phyloP scores from a whole-genome alignment of 176 grass and related monocot genomes.

The Juncus inflexus region DNA sequence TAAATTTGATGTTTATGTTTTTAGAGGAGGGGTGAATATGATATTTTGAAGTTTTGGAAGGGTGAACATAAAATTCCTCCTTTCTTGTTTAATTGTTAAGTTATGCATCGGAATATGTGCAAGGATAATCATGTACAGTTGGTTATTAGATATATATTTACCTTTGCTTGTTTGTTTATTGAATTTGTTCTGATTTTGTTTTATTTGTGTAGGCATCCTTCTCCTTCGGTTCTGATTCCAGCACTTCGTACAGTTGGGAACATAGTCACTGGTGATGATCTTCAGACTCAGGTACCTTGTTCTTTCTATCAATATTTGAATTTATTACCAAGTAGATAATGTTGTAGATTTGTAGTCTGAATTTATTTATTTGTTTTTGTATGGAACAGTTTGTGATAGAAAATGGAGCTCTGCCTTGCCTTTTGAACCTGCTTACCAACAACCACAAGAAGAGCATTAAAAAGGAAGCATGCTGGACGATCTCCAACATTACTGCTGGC shows the following conservation, averaged over 20 bases:
- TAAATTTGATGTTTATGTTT: background rate
- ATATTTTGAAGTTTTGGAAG: too few species aligned
- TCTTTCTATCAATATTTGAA: background rate
- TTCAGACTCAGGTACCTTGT: slow-evolving; percentile 78
- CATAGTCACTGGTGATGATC: slow-evolving; percentile 92
- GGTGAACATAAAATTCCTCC: background rate
- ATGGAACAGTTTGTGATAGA: slow-evolving; percentile 80
- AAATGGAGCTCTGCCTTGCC: slow-evolving; percentile 73
- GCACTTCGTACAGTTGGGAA: slow-evolving; percentile 89
- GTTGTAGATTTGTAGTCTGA: background rate
- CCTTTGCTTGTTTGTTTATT: too few species aligned
- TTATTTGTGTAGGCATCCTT: slow-evolving; percentile 62
- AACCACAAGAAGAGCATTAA: slow-evolving; percentile 99
- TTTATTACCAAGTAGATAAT: background rate
- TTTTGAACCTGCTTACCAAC: slow-evolving; percentile 65
- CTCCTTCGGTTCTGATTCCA: slow-evolving; percentile 83
- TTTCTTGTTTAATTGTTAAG: background rate
- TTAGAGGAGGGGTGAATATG: too few species aligned
- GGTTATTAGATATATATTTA: too few species aligned
- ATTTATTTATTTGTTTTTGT: background rate
- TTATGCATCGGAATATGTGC: background rate
- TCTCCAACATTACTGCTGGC: slow-evolving; percentile 95
- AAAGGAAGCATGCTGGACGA: slow-evolving; percentile 98
- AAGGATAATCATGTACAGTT: background rate
- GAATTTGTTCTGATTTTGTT: slow-evolving; percentile 16